Percentiles rank a stretch among this genome's conserved stretches.
Evolutionary conservation across 2,329 filamentous ascomycete species (phyloP).

Genomic region (Chrysosporium keratinophilum): DNA sequence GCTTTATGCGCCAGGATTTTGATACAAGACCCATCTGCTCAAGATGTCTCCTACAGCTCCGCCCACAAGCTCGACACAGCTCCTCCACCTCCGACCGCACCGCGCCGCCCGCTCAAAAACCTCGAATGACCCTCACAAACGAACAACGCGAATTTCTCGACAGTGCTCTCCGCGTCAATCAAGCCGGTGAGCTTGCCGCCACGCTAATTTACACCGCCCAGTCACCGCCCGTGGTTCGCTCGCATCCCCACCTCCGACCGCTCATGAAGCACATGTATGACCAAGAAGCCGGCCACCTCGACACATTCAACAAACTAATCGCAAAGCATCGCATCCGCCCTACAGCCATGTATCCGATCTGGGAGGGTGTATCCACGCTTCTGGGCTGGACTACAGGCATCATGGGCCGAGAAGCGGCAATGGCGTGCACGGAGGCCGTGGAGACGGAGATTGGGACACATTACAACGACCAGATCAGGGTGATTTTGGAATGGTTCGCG

Average conservation of each 20-base stretch:
- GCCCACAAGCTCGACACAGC: not conserved
- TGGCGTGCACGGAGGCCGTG: slow-evolving; percentile 97
- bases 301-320: slow-evolving; percentile 73
- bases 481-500: slow-evolving; percentile 68
- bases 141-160: slow-evolving; percentile 66
- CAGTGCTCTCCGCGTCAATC: slow-evolving; percentile 82
- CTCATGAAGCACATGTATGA: slow-evolving; percentile 98
- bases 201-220: slow-evolving; percentile 89
- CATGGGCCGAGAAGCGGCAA: slow-evolving; percentile 84
- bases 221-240: slow-evolving; percentile 65
- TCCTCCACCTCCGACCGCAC: slow-evolving; percentile 13
- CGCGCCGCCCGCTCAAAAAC: slow-evolving; percentile 19
- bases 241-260: slow-evolving; percentile 76
- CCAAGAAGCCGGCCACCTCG: slow-evolving; percentile 80
- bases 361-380: slow-evolving; percentile 67
- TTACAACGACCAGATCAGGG: slow-evolving; percentile 85
- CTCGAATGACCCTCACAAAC: slow-evolving; percentile 51
- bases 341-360: slow-evolving; percentile 83
- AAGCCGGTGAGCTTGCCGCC: slow-evolving; percentile 90
- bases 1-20: not conserved
- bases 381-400: slow-evolving; percentile 84
- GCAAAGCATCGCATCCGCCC: slow-evolving; percentile 82
- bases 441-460: slow-evolving; percentile 96
- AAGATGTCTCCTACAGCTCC: slow-evolving; percentile 4
- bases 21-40: slow-evolving; percentile 2